Conservation (phyloP, 179 eudicot species). For the Silene noctiflora region DNA sequence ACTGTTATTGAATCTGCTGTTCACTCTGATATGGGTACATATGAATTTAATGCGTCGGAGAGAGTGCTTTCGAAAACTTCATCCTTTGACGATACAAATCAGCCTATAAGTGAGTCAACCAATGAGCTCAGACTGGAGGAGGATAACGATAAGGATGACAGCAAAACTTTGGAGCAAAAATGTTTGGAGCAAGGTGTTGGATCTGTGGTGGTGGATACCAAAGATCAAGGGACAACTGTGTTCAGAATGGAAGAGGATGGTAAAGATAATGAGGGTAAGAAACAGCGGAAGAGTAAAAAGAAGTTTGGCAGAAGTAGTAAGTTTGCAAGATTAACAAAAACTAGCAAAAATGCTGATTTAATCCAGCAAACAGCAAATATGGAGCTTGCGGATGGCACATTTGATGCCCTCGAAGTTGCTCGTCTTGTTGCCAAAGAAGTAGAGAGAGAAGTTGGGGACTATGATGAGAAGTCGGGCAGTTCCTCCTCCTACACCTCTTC, state of each 20-base stretch:
- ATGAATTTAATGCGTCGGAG: conserved; percentile 24
- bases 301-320: conserved; percentile 33
- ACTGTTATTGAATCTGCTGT: conserved; percentile 31
- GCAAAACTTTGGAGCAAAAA: conserved; percentile 24
- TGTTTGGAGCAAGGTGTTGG: conserved; percentile 29
- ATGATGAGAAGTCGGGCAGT: conserved; percentile 55
- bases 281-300: conserved; percentile 30
- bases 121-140: conserved; percentile 15
- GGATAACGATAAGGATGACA: conserved; percentile 18
- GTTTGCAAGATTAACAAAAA: conserved; percentile 30
- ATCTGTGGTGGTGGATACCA: conserved; percentile 24
- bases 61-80: conserved; percentile 17
- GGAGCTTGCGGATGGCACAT: conserved; percentile 60
- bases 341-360: conserved; percentile 26
- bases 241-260: conserved; percentile 32
- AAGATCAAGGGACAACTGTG: conserved; percentile 30
- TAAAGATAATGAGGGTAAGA: conserved; percentile 22
- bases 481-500: conserved; percentile 37
- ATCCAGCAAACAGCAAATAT: conserved; percentile 45
- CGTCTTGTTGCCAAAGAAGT: conserved; percentile 86
- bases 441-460: conserved; percentile 60
- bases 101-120: conserved; percentile 15
- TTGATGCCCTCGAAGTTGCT: conserved; percentile 88
- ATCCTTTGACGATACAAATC: conserved; percentile 16
- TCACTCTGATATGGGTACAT: conserved; percentile 21